Evolutionary conservation across 306 rosid species (phyloP).

Genomic region (Castanopsis chinensis): DNA sequence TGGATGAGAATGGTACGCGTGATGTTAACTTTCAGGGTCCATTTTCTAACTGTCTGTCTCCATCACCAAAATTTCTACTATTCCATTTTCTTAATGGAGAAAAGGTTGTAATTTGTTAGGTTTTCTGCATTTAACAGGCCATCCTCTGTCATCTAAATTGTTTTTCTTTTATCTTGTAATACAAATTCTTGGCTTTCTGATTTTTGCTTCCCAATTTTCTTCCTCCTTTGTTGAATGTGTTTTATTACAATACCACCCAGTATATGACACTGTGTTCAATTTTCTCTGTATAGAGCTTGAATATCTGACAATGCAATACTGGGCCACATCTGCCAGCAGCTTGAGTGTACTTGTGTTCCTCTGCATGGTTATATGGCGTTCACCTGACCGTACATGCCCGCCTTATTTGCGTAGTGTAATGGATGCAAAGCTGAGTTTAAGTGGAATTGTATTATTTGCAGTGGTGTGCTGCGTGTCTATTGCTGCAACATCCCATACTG

Average conservation of each 20-base stretch:
- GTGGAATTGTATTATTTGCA: slow-evolving; percentile 41
- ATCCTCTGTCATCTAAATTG: too few relatives aligned
- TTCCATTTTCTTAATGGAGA: too few relatives aligned
- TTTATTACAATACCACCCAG: neutral
- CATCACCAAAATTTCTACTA: too few relatives aligned
- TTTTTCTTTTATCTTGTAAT: neutral
- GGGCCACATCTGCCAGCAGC: slow-evolving; percentile 81
- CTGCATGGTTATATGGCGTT: slow-evolving; percentile 25
- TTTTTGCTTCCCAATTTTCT: neutral
- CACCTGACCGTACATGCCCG: slow-evolving; percentile 3
- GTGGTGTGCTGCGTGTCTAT: slow-evolving; percentile 45
- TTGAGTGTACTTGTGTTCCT: slow-evolving; percentile 61
- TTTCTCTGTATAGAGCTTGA: slow-evolving; percentile 59
- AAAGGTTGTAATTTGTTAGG: too few relatives aligned
- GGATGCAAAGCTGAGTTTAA: slow-evolving; percentile 48
- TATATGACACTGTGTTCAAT: slow-evolving; percentile 4
- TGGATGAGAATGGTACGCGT: too few relatives aligned
- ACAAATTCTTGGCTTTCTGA: neutral
- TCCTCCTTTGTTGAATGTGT: neutral
- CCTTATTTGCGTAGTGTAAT: slow-evolving; percentile 19
- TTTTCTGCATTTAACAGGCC: too few relatives aligned
- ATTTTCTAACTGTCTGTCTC: too few relatives aligned
- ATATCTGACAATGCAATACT: slow-evolving; percentile 75
- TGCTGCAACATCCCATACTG: slow-evolving; percentile 40
- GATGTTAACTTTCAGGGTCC: too few relatives aligned